phyloP scores from a whole-genome alignment of 495 filamentous ascomycete species.

The Aspergillus sclerotiicarbonarius region DNA sequence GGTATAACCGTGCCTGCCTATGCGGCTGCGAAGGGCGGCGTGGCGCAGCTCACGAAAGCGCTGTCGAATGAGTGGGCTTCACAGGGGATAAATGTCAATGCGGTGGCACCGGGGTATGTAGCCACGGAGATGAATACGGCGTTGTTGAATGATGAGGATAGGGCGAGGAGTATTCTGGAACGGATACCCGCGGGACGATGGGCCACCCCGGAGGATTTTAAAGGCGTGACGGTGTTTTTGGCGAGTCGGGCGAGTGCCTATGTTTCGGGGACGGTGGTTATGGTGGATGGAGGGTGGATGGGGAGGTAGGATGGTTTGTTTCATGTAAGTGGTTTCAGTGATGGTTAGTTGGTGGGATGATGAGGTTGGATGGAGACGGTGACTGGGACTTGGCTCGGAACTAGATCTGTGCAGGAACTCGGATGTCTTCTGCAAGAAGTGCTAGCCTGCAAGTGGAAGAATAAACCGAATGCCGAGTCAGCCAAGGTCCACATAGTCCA shows the following conservation, averaged over 20 bases:
- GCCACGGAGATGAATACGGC: constrained; percentile 86
- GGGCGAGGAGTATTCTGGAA: constrained; percentile 64
- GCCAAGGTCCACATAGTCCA: too few relatives aligned
- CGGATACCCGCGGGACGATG: constrained; percentile 83
- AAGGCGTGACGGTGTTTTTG: constrained; percentile 76
- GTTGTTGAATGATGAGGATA: constrained; percentile 60
- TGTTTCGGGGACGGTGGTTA: constrained; percentile 75
- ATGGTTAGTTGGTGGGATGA: background rate
- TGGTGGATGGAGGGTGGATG: constrained; percentile 95
- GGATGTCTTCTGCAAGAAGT: too few relatives aligned
- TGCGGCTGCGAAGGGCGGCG: constrained; percentile 75
- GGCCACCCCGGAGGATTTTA: constrained; percentile 87
- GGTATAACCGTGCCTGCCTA: constrained; percentile 82
- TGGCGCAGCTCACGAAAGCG: constrained; percentile 78
- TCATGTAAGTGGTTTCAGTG: too few relatives aligned
- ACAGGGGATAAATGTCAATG: constrained; percentile 70
- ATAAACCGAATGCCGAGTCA: too few relatives aligned
- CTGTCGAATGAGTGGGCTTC: constrained; percentile 79
- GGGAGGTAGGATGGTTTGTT: constrained; percentile 32
- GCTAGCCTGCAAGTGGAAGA: too few relatives aligned
- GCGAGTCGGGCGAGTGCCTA: constrained; percentile 74
- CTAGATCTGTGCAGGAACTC: too few relatives aligned
- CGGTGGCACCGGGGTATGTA: constrained; percentile 72
- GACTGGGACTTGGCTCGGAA: too few relatives aligned
- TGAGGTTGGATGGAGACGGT: background rate